A percentile compares a stretch with the other conserved stretches of the same genome.
Evolutionary conservation across 2,329 filamentous ascomycete species (phyloP).

Genomic region (Metarhizium robertsii): DNA sequence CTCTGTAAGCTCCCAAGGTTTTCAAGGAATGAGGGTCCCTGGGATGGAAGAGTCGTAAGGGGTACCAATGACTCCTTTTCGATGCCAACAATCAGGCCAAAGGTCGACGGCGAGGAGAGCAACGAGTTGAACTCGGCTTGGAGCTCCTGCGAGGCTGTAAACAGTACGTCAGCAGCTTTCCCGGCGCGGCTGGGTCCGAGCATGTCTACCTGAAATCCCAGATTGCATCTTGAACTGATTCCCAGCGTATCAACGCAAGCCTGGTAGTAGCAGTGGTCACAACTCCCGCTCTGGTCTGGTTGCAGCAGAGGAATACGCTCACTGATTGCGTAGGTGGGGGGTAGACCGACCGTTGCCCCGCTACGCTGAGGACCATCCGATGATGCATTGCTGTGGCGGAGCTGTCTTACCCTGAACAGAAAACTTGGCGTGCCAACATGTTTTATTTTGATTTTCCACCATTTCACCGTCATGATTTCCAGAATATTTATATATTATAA

Average conservation of each 20-base stretch:
- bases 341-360: constrained; percentile 1
- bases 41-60: constrained; percentile 41
- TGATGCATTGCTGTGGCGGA: neutral
- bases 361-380: neutral
- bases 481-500: neutral
- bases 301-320: neutral
- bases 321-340: neutral
- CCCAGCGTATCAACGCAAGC: neutral
- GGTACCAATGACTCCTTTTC: constrained; percentile 59
- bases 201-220: constrained; percentile 57
- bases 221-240: constrained; percentile 56
- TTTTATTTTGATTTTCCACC: too few species aligned
- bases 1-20: constrained; percentile 55
- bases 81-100: constrained; percentile 66
- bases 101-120: constrained; percentile 50
- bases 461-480: too few species aligned
- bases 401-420: neutral
- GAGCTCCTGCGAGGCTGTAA: constrained; percentile 66
- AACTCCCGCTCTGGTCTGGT: neutral
- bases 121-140: constrained; percentile 63
- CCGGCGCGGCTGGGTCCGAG: neutral
- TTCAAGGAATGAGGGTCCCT: constrained; percentile 47
- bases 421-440: too few species aligned
- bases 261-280: neutral
- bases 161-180: neutral